These are phyloP conservation scores for Bryoerythrophyllum caledonicum DNA, from an alignment of 225 moss, liverwort and hornwort species.

Conservation along the genomic window DNA sequence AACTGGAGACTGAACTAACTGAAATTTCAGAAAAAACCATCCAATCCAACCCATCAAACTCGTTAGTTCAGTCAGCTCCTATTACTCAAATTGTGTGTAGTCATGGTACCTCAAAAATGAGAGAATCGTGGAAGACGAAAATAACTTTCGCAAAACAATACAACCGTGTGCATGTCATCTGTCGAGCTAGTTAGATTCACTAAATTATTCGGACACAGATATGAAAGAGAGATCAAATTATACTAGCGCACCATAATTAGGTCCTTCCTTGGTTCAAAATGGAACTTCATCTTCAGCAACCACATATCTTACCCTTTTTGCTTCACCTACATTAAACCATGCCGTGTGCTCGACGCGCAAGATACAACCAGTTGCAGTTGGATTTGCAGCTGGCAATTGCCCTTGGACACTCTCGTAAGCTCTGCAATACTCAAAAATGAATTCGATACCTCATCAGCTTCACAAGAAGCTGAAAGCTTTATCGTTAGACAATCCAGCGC, in stretches of 20 bases:
- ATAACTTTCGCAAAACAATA: no score
- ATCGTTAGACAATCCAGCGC: not conserved
- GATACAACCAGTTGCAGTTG: not conserved
- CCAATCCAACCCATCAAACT: not conserved
- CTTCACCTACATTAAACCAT: not conserved
- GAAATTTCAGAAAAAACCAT: not conserved
- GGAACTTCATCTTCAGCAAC: not conserved
- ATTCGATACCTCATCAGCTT: not conserved
- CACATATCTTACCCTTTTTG: not conserved
- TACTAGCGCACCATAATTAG: no score
- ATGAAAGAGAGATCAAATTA: no score
- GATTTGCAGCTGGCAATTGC: not conserved
- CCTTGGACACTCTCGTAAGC: not conserved
- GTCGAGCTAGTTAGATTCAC: no score
- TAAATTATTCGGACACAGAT: no score
- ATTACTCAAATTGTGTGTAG: no score
- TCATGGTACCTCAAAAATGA: no score
- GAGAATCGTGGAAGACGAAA: no score
- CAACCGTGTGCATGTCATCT: no score
- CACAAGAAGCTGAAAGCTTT: not conserved
- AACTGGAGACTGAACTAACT: not conserved
- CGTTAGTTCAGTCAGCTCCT: not conserved
- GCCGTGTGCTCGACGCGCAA: not conserved
- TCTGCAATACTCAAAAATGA: not conserved
- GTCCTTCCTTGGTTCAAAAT: no score